Evolutionary conservation across 306 rosid genomes (phyloP), one percentile per base, ranked within the genome.

Genomic region (Cucurbita maxima): DNA sequence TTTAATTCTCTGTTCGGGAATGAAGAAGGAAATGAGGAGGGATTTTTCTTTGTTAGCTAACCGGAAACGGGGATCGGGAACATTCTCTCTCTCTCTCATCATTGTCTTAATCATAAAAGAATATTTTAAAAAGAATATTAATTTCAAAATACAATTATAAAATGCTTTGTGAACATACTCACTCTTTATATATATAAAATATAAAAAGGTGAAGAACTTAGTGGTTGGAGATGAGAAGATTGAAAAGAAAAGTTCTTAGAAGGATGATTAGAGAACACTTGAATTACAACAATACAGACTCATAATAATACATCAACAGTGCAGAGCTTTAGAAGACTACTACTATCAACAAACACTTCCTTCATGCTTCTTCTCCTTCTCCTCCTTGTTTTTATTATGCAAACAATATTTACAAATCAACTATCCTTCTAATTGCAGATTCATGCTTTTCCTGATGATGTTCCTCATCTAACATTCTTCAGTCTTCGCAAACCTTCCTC

Each of bases 401-500:
- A 88, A 79, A 82, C 92, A 79, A 75, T 91, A 89, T 89, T 63
- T 86, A 95, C 97, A 95, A 34, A 74, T 58, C 55, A 30, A 30
- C 34, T 30, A 30, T 30, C 34, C 34, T 30, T 30, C 79, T 79
- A 81, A 84, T 15, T 38, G 69, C 72, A 69, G 73, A 38, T 61
- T 38, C 70, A 64, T 51, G 72, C 37, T 40, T 44, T 52, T 74
- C 74, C 69, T 50, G 45, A 75, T 50, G 45, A 75, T 41, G 50
- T 91, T 86, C 86, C 87, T 89, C 37, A 40, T 71, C 34, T 84
- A 87, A 51, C 69, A 76, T 76, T 95, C 96, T 72, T 89, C 99
- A 6, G 90, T 88, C 80, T 80, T 95, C 3, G 99, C 99, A 84
- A 95, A 95, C 88, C 99, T 86, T 84, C 99, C 99, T 0, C 99